Conservation (phyloP, 108 stramenopile species). For the Cylindrotheca fusiformis region DNA sequence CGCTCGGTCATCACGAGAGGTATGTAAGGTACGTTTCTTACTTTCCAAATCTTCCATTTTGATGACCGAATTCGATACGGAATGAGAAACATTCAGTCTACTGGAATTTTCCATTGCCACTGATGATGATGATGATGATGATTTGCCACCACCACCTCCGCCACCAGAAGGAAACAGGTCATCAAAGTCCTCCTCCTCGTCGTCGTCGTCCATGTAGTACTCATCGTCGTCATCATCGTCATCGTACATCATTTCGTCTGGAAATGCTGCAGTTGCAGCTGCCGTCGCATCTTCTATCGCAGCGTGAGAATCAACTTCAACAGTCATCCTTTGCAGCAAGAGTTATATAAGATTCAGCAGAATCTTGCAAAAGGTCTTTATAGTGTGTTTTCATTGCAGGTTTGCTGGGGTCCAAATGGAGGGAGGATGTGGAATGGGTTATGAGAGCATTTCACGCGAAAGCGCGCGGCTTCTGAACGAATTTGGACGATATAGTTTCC, state of each 20-base stretch:
- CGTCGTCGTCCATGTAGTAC: conserved; percentile 29
- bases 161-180: conserved; percentile 8
- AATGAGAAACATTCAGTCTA: conserved; percentile 88
- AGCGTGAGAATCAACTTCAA: background rate
- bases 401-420: no score
- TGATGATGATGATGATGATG: background rate
- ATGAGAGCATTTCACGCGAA: no score
- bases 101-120: background rate
- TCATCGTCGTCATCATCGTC: conserved; percentile 30
- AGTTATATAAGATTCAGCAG: no score
- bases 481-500: no score
- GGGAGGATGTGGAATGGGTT: no score
- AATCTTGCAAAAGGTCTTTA: no score
- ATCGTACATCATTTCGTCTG: background rate
- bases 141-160: background rate
- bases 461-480: no score
- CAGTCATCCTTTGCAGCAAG: no score
- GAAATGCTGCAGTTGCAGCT: background rate
- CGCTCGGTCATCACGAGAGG: conserved; percentile 93
- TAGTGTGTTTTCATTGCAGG: no score
- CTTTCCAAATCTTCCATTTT: conserved; percentile 89
- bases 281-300: background rate
- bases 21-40: conserved; percentile 80
- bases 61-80: conserved; percentile 81
- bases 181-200: conserved; percentile 10